Percentiles rank a stretch among this genome's conserved stretches.
Evolutionary conservation across 2,329 filamentous ascomycete genomes (phyloP).

Genomic region (Sphaerulina musiva): DNA sequence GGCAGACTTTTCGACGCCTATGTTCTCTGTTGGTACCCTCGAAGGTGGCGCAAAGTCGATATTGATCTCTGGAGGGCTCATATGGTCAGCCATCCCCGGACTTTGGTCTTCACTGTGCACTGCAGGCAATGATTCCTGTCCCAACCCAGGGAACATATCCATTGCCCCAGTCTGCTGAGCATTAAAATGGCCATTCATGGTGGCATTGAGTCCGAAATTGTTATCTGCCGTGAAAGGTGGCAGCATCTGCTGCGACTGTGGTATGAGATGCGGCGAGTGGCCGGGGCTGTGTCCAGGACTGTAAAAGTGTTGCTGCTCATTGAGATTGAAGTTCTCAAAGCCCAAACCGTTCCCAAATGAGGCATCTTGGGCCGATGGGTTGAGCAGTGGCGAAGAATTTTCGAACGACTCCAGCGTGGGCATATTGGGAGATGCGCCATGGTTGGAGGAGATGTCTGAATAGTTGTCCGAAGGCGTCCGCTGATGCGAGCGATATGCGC

Average conservation of each 20-base stretch:
- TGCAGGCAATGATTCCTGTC: constrained; percentile 45
- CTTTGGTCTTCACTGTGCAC: constrained; percentile 41
- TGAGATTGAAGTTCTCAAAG: constrained; percentile 74
- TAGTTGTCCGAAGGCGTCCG: constrained; percentile 77
- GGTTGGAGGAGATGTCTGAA: constrained; percentile 75
- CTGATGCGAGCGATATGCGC: constrained; percentile 71
- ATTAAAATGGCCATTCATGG: constrained; percentile 44
- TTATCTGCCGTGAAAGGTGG: constrained; percentile 43
- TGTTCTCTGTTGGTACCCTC: constrained; percentile 35
- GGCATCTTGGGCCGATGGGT: constrained; percentile 59
- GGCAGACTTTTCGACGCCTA: constrained; percentile 53
- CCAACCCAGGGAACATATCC: constrained; percentile 46
- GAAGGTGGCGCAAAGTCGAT: constrained; percentile 80
- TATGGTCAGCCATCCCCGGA: constrained; percentile 59
- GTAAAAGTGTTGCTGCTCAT: constrained; percentile 46
- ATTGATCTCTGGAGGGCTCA: constrained; percentile 90
- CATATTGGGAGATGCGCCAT: constrained; percentile 70
- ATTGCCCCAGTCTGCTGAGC: constrained; percentile 41
- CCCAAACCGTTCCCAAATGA: constrained; percentile 73
- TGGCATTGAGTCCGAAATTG: constrained; percentile 44
- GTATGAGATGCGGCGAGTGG: constrained; percentile 58
- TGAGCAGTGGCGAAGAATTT: constrained; percentile 73
- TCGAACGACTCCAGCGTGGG: constrained; percentile 75
- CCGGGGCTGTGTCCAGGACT: constrained; percentile 48
- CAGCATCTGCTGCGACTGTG: constrained; percentile 57